Evolutionary conservation across 1,284 basidiomycete species (phyloP), one percentile per base, ranked within the genome.

Genomic region (Pseudozyma sp.): DNA sequence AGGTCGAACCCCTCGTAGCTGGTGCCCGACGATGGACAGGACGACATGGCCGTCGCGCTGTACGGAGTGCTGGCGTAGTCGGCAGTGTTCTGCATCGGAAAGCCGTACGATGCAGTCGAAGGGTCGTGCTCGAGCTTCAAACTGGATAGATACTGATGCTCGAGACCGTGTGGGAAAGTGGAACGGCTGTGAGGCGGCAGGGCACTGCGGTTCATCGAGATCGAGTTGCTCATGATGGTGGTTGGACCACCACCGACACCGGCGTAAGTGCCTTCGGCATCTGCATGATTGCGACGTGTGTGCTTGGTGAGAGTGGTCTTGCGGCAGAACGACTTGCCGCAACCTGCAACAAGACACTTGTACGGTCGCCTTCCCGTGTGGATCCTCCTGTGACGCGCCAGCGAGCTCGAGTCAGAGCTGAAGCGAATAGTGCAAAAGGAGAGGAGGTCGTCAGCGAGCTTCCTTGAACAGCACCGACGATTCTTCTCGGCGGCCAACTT

Each of bases 311-410:
- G 80, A 7, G 86, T 87, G 42, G 85, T 86, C 53, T 86, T 86
- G 54, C 86, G 83, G 67, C 80, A 81, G 60, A 81, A 82, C 16
- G 77, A 76, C 46, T 80, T 82, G 51, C 68, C 77, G 42, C 81
- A 83, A 5, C 67, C 73, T 8, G 74, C 34, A 0, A 77, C 77
- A 1, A 77, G 61, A 58, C 86, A 86, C 48, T 77, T 79, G 78
- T 85, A 84, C 0, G 85, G 84, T 5, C 85, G 73, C 43, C 80
- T 68, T 45, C 87, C 86, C 48, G 81, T 87, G 78, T 94, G 92
- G 16, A 91, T 93, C 71, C 93, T 88, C 60, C 93, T 89, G 71
- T 89, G 88, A n/a, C 88, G 86, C 24, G 88, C 88, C 11, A 89
- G 84, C 1, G 88, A 88, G 60, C 85, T 86, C 0, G 88, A 88